phyloP scores from a whole-genome alignment of 169 alveolate genomes.

The Plasmodium fragile region DNA sequence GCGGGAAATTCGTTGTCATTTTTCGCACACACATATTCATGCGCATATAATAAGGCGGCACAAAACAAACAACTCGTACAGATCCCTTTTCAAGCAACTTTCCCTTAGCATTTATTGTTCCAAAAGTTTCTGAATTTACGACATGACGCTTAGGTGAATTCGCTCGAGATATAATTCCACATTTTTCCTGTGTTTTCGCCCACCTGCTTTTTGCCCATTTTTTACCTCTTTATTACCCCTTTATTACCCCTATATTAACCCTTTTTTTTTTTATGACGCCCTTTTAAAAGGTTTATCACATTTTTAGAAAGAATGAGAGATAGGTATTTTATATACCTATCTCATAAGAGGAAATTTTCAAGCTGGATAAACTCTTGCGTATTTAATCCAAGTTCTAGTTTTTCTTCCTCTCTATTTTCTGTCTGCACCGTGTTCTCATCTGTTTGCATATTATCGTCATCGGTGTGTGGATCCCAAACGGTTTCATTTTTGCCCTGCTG shows the following conservation, averaged over 20 bases:
- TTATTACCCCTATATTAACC: too few species aligned
- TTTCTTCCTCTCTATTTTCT: slow-evolving; percentile 9
- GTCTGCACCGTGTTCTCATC: neutral
- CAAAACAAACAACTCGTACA: neutral
- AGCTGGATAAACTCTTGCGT: slow-evolving; percentile 70
- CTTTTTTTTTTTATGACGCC: neutral
- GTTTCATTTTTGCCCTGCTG: neutral
- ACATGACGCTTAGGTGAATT: neutral
- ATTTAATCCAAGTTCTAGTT: slow-evolving; percentile 39
- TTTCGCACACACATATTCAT: neutral
- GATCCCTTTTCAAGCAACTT: neutral
- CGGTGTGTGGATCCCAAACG: neutral
- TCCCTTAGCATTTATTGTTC: neutral
- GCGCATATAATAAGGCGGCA: neutral
- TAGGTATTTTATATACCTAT: neutral
- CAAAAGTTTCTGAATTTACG: neutral
- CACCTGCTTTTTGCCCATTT: neutral
- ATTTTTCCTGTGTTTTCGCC: neutral
- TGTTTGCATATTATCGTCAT: neutral
- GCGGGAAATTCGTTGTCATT: neutral
- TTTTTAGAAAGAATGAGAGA: neutral
- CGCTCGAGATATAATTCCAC: neutral
- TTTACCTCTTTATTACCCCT: neutral
- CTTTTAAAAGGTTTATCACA: neutral
- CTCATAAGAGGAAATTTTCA: slow-evolving; percentile 48